These are phyloP conservation scores for Prunus persica DNA, from an alignment of 306 rosid species.

Conservation along the genomic window DNA sequence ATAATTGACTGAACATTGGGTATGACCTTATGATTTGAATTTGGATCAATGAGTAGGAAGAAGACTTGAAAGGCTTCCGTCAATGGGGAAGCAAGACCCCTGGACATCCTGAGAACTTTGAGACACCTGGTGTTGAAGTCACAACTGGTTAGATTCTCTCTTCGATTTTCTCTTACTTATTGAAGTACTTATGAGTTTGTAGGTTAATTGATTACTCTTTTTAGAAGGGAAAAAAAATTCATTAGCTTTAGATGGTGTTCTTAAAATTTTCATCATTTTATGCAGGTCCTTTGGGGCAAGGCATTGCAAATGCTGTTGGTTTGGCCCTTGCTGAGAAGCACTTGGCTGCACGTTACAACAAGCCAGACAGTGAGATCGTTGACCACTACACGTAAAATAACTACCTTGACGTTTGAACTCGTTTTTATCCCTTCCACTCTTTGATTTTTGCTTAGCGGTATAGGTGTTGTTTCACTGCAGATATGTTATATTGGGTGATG, in stretches of 20 bases:
- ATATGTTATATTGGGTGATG: slow-evolving; percentile 82
- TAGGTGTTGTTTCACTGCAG: slow-evolving; percentile 36
- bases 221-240: background rate
- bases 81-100: slow-evolving; percentile 97
- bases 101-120: slow-evolving; percentile 98
- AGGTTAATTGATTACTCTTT: background rate
- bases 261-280: slow-evolving; percentile 3
- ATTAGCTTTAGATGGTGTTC: background rate
- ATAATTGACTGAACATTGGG: slow-evolving; percentile 10
- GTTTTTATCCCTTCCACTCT: background rate
- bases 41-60: slow-evolving; percentile 52
- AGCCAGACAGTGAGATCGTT: slow-evolving; percentile 80
- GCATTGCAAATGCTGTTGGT: slow-evolving; percentile 96
- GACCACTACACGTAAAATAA: slow-evolving; percentile 88
- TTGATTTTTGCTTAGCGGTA: slow-evolving; percentile 12
- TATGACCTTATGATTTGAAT: slow-evolving; percentile 10
- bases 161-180: no score
- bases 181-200: background rate
- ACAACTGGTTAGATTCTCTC: slow-evolving; percentile 71
- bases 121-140: slow-evolving; percentile 89
- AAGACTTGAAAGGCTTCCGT: slow-evolving; percentile 79
- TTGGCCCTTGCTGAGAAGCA: slow-evolving; percentile 98
- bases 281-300: slow-evolving; percentile 98
- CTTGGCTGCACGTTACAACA: slow-evolving; percentile 94
- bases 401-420: slow-evolving; percentile 1